Conservation (phyloP, 768 basidiomycete genomes). For the Xanthoconium purpureum region DNA sequence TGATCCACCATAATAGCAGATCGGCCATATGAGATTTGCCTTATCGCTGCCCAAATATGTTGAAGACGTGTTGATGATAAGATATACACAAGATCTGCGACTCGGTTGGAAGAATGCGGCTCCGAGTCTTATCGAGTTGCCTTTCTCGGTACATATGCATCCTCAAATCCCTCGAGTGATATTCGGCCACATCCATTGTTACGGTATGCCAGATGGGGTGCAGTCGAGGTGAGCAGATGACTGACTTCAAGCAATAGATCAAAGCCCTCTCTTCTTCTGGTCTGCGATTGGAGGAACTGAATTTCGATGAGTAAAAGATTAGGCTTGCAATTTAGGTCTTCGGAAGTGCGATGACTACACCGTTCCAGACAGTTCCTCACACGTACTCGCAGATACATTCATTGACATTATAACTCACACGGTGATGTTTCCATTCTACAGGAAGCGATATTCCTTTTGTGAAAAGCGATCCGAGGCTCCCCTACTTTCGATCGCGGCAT, state of each 20-base stretch:
- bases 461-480: background rate
- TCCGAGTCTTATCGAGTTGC: background rate
- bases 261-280: background rate
- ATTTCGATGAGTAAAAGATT: background rate
- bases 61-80: no score
- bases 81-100: background rate
- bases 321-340: background rate
- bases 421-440: background rate
- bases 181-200: background rate
- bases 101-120: background rate
- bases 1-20: background rate
- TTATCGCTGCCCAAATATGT: background rate
- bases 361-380: background rate
- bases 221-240: background rate
- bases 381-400: background rate
- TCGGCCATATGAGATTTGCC: background rate
- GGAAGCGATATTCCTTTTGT: slow-evolving; percentile 10
- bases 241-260: no score
- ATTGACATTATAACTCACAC: background rate
- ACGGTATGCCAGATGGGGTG: no score
- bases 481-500: background rate
- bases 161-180: background rate
- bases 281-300: no score
- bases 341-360: background rate
- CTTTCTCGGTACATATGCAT: background rate